Evolutionary conservation across 2,329 filamentous ascomycete genomes (phyloP).

Genomic region (Chaetomiaceae sp.): DNA sequence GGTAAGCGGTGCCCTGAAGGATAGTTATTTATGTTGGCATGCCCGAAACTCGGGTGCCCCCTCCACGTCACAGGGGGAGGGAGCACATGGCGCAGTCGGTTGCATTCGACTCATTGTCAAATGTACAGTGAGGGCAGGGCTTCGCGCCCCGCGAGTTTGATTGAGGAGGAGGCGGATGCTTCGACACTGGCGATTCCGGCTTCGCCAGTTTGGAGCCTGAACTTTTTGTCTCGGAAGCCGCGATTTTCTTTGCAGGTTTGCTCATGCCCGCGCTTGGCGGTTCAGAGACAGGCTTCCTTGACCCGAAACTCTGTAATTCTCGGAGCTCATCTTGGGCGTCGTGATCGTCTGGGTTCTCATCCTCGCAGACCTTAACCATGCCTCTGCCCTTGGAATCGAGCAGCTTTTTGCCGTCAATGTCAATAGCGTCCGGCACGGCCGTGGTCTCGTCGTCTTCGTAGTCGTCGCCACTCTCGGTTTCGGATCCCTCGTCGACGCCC

Average conservation of each 20-base stretch:
- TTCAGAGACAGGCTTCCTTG: constrained; percentile 16
- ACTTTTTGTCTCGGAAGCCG: neutral
- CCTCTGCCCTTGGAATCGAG: constrained; percentile 61
- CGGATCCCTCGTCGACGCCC: constrained; percentile 26
- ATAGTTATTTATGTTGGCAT: constrained; percentile 51
- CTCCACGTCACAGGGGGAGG: constrained; percentile 56
- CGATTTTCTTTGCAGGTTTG: neutral
- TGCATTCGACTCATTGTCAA: constrained; percentile 50
- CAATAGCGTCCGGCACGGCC: constrained; percentile 48
- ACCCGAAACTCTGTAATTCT: constrained; percentile 52
- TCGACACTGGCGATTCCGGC: neutral
- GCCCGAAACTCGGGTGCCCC: constrained; percentile 57
- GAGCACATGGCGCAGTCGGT: constrained; percentile 64
- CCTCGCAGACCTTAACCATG: constrained; percentile 71
- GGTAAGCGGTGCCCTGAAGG: too few relatives aligned
- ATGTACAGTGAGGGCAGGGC: constrained; percentile 62
- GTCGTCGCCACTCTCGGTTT: constrained; percentile 46
- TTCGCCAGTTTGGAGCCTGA: neutral
- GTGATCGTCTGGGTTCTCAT: constrained; percentile 55
- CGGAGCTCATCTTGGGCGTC: constrained; percentile 58
- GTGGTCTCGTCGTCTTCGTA: constrained; percentile 44
- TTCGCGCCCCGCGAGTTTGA: neutral
- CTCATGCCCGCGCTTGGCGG: neutral
- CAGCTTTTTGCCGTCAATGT: constrained; percentile 60
- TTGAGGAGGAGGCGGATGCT: neutral